phyloP scores from a whole-genome alignment of 306 rosid species.

The Cucurbita ficifolia region DNA sequence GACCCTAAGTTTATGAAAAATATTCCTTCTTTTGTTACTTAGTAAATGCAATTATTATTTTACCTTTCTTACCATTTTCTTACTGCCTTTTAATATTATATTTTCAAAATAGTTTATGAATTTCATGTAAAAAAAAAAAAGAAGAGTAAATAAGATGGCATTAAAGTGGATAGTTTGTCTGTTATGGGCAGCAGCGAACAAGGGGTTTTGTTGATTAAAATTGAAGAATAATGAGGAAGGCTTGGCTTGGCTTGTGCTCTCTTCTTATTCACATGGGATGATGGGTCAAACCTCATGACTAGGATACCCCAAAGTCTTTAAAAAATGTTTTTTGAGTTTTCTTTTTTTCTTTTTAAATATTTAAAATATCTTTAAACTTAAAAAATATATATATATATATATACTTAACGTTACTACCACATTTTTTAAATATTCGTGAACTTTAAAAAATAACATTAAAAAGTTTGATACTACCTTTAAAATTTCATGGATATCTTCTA shows the following conservation, averaged over 20 bases:
- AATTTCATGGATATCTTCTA: no score
- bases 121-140: not conserved
- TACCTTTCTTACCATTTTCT: not conserved
- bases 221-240: not conserved
- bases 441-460: no score
- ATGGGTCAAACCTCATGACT: not conserved
- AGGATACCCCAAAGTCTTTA: constrained; percentile 1
- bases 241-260: not conserved
- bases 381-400: no score
- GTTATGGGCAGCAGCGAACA: not conserved
- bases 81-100: not conserved
- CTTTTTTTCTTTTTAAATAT: no score
- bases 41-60: constrained; percentile 6
- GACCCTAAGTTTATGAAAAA: not conserved
- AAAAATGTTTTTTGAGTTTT: no score
- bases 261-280: not conserved
- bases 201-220: not conserved
- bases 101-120: no score
- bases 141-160: not conserved
- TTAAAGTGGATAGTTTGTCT: not conserved
- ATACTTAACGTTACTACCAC: no score
- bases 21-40: not conserved
- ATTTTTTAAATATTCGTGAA: no score
- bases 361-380: no score
- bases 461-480: no score